Evolutionary conservation across 306 rosid species (phyloP), one percentile per base, ranked within the genome.

Genomic region (Fagus sylvatica): DNA sequence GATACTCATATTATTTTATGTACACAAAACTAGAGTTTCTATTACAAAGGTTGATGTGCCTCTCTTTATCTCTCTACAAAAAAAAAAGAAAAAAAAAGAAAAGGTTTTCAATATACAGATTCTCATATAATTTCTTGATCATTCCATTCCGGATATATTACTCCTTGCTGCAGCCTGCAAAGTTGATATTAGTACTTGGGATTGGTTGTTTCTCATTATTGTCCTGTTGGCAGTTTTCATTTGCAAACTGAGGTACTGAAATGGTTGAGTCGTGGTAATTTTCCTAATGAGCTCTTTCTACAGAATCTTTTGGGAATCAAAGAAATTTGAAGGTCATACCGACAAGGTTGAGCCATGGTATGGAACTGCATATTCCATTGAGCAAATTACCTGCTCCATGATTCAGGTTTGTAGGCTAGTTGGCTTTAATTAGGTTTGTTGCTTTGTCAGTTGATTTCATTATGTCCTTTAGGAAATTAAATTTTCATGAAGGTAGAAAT

Each of bases 271-370:
- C 28, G 77, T 71, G 43, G 36, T 41, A 53, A 64, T 72, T 76
- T 70, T 81, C 22, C 80, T 76, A 74, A 74, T 76, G 33, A 19
- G n/a, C 39, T 74, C 40, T 64, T 37, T 76, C 30, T 75, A 77
- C 86, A 95, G 99, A 90, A 88, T 95, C 79, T 95, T 95, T 81
- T 95, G 97, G 98, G 99, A 82, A 76, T 95, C 99, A 4, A 85
- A 89, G 77, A 80, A 73, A 37, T 92, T 93, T 84, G 98, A 91
- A 87, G 97, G 90, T 72, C 75, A 74, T 40, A 87, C 96, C 33
- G 88, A 93, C 77, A 81, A 75, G 85, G 89, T 84, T 75, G 99
- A 95, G 87, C 97, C 92, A 68, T 95, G 99, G 99, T 95, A 95
- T 88, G 93, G 93, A 81, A 95, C 98, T 80, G 79, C 90, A 41